Base-by-base conservation (phyloP, 208 protist species). In the Crithidia acanthocephali region DNA sequence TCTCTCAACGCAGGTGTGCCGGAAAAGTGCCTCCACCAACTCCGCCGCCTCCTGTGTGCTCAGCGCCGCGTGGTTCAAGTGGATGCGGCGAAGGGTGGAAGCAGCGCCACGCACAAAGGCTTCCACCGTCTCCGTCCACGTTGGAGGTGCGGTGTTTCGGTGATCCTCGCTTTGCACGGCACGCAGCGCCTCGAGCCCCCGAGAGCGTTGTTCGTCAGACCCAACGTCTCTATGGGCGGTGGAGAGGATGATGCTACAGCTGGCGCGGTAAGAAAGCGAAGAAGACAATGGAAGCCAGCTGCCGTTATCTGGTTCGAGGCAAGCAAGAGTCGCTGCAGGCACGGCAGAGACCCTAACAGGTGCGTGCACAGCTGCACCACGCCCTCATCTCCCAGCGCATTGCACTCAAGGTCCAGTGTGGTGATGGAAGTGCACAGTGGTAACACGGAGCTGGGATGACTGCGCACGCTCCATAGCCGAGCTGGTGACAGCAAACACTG, bases 191-290 rank as follows among this genome's bases (percentile, higher is more conserved):
- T 18, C 27, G 23, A 35, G n/a, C 30, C 40, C 10, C 69, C 48
- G 0, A 82, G 61, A 0, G 61, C 60, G n/a, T 87, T 87, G 57
- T 87, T 87, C 5, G 77, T 84, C 22, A 87, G 68, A 1, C 81
- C 81, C 4, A 83, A 9, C n/a, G 66, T 65, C 23, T 75, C 75
- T 2, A 85, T 47, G 0, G 33, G 42, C 28, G 56, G n/a, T 13
- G 18, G 27, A 4, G 27, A 5, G 18, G 2, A 4, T 10, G 53
- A 11, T 32, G 64, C 33, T 20, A 18, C 18, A 2, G 11, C n/a
- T 56, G 8, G 16, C 10, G 5, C 11, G 5, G 53, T 32, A n/a
- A 62, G 37, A 25, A 30, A 23, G 37, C 20, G 20, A 15, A 55
- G 50, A 57, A 72, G 33, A 23, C 10, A 11, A 42, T 67, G 37